Percentiles rank a stretch among this genome's conserved stretches.
Evolutionary conservation across 805 yeast genomes (phyloP).

Genomic region (Clavispora phyllophila): DNA sequence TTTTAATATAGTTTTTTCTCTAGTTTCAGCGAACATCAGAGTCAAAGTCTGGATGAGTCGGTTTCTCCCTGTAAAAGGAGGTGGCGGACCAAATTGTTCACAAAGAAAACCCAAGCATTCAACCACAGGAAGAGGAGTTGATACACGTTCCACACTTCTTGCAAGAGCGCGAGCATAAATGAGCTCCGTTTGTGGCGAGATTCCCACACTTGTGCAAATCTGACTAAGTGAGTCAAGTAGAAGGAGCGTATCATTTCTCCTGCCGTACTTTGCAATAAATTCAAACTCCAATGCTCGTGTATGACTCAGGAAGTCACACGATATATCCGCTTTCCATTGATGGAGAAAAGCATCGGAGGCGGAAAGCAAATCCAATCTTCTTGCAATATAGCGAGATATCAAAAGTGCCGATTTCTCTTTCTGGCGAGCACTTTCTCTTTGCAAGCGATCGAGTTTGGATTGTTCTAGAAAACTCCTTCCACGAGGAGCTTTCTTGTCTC

Average conservation of each 20-base stretch:
- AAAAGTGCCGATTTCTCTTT: conserved; percentile 44
- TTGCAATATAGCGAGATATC: conserved; percentile 48
- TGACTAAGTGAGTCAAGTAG: not conserved
- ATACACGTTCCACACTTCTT: not conserved
- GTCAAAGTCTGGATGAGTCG: not conserved
- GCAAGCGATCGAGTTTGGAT: conserved; percentile 61
- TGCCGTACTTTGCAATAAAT: conserved; percentile 14
- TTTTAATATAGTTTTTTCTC: not conserved
- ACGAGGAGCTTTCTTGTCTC: conserved; percentile 38
- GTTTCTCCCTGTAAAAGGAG: not conserved
- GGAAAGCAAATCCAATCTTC: conserved; percentile 27
- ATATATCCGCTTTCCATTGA: conserved; percentile 12
- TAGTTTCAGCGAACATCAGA: not conserved
- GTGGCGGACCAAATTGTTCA: not conserved
- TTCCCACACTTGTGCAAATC: not conserved
- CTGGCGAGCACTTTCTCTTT: conserved; percentile 52
- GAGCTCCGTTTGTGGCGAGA: not conserved
- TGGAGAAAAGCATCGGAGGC: conserved; percentile 17
- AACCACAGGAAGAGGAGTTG: not conserved
- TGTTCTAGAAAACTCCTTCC: conserved; percentile 45
- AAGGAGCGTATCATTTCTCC: not conserved
- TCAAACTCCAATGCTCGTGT: conserved; percentile 8
- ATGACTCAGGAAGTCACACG: not conserved
- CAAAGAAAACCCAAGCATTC: not conserved
- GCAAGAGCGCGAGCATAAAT: conserved; percentile 1